Base-by-base conservation (phyloP, 2,329 filamentous ascomycete genomes). In the Penicillium brevicompactum region DNA sequence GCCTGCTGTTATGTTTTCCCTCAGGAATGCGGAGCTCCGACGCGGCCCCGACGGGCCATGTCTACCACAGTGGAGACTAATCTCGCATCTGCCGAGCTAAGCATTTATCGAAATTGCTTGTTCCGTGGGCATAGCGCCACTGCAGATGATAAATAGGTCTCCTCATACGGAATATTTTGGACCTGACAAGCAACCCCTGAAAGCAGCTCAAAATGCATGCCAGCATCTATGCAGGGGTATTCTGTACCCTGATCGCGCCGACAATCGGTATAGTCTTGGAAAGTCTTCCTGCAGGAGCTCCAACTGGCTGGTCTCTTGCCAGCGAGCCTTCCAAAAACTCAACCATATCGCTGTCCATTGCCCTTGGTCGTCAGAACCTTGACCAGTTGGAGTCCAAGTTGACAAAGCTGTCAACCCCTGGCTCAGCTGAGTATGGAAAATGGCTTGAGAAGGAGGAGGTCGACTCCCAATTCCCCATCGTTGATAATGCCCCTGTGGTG, bases 361-460 rank as follows among this genome's bases (percentile, higher is more conserved):
- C 63, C 0, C 46, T 69, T 46, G 58, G 48, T 9, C 58, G 59
- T 46, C 57, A 63, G 58, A 71, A 68, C 55, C 64, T 72, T 5
- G 70, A 74, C 38, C 67, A 70, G 41, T 72, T 79, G 13, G 72
- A 78, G 60, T 66, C 72, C 34, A 68, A 67, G 30, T 67, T 79
- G 41, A 59, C 70, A 22, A 70, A 73, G 5, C 66, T 79, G 21
- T 81, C 80, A 18, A 80, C 78, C 0, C 82, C 82, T 1, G 74
- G 74, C 6, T 70, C 76, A 56, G 58, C 73, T 3, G 68, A 71
- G 14, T 83, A 84, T 59, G 82, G 82, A 24, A 66, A 80, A 53
- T 81, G 82, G 65, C 74, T 81, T 58, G 74, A 71, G 21, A 68
- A 73, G 40, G 68, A 73, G 11, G 75, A 79, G 37, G 71, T 80